phyloP scores from a whole-genome alignment of 352 stramenopile species.

The Pythium phragmitis region DNA sequence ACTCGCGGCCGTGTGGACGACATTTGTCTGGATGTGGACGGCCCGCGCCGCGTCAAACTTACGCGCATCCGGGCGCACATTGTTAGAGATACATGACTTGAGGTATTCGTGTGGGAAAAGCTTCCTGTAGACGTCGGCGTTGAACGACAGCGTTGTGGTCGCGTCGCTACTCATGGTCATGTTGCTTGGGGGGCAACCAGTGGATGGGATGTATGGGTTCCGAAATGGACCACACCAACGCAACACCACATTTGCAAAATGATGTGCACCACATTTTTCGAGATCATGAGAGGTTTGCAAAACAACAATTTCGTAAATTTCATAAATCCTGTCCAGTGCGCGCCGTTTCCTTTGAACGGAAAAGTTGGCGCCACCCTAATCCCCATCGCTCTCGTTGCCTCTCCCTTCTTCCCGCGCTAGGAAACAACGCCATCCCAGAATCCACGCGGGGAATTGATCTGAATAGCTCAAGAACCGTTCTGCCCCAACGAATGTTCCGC shows the following conservation, averaged over 20 bases:
- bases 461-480: constrained; percentile 1
- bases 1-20: constrained; percentile 63
- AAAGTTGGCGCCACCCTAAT: constrained; percentile 14
- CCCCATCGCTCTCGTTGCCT: background rate
- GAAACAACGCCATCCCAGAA: background rate
- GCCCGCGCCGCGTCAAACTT: constrained; percentile 40
- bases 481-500: constrained; percentile 16
- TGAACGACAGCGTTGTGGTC: constrained; percentile 49
- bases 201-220: background rate
- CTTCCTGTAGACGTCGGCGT: constrained; percentile 68
- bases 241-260: background rate
- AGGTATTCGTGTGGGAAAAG: constrained; percentile 77
- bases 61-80: constrained; percentile 62
- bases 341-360: constrained; percentile 13
- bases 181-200: constrained; percentile 7
- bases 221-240: constrained; percentile 9
- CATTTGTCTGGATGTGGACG: constrained; percentile 65
- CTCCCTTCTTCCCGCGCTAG: background rate
- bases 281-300: background rate
- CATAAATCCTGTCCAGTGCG: constrained; percentile 1
- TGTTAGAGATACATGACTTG: constrained; percentile 53
- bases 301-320: background rate
- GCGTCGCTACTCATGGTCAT: constrained; percentile 15
- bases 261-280: background rate
- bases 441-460: too few relatives aligned